Evolutionary conservation across 495 filamentous ascomycete genomes (phyloP).

Genomic region (Penicillium simplicissimum): DNA sequence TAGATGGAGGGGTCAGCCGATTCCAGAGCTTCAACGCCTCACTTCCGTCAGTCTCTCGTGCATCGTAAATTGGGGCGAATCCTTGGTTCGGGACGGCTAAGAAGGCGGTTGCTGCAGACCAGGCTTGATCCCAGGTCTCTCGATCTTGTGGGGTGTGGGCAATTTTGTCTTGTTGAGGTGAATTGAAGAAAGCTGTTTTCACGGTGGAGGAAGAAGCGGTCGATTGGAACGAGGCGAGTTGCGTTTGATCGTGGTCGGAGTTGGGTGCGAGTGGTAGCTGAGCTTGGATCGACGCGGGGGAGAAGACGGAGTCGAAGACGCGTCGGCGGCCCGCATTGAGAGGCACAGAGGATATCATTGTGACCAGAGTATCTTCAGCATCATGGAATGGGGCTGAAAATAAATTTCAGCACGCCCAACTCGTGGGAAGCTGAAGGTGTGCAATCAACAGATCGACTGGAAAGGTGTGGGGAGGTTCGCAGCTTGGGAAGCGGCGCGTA

Average conservation of each 20-base stretch:
- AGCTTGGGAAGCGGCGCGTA: constrained; percentile 12
- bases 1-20: constrained; percentile 32
- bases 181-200: constrained; percentile 18
- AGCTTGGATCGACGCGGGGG: constrained; percentile 42
- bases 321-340: constrained; percentile 41
- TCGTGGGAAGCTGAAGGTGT: not conserved
- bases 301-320: constrained; percentile 55
- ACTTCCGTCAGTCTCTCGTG: constrained; percentile 28
- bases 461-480: constrained; percentile 5
- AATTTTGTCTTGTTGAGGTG: constrained; percentile 3
- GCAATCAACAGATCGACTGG: not conserved
- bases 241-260: constrained; percentile 18
- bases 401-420: not conserved
- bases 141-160: constrained; percentile 46
- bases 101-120: constrained; percentile 65
- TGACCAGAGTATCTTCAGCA: constrained; percentile 19
- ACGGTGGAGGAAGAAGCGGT: constrained; percentile 22
- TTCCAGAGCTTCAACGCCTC: constrained; percentile 35
- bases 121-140: constrained; percentile 64
- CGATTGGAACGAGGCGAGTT: constrained; percentile 23
- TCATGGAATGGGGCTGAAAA: constrained; percentile 7
- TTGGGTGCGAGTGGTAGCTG: constrained; percentile 14
- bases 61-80: constrained; percentile 28
- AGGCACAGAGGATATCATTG: constrained; percentile 29
- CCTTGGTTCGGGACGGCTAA: constrained; percentile 55